Evolutionary conservation across 371 early-diverging fungal genomes (phyloP).

Genomic region (Mucor velutinosus): DNA sequence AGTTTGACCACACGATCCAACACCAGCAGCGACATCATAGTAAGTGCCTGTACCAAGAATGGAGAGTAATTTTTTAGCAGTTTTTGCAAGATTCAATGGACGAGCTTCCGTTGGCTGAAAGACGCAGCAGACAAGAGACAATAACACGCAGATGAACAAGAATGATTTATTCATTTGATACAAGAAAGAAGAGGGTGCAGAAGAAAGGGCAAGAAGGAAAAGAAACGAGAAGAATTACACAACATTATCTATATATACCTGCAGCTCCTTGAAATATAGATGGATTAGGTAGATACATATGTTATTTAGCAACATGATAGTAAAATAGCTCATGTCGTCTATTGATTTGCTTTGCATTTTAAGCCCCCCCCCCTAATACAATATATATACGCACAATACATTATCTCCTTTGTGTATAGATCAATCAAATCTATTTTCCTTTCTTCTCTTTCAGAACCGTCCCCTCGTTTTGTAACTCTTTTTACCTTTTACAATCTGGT

Average conservation of each 20-base stretch:
- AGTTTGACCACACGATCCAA: constrained; percentile 22
- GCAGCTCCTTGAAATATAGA: neutral
- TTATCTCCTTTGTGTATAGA: neutral
- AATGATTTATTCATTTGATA: constrained; percentile 12
- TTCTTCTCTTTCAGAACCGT: neutral
- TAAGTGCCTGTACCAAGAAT: constrained; percentile 24
- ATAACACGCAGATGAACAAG: neutral
- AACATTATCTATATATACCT: neutral
- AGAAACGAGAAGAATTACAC: neutral
- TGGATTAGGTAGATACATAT: neutral
- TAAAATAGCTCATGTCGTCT: neutral
- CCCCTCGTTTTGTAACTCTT: neutral
- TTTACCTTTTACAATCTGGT: neutral
- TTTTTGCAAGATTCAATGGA: constrained; percentile 9
- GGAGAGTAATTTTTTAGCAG: neutral
- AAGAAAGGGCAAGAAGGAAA: neutral
- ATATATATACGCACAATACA: neutral
- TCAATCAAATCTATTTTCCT: neutral
- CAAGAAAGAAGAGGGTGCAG: neutral
- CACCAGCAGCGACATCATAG: constrained; percentile 23
- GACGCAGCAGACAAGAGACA: constrained; percentile 3
- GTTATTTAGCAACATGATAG: neutral
- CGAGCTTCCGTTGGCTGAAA: constrained; percentile 4
- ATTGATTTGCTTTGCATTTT: constrained; percentile 11
- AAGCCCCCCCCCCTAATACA: neutral